Base-by-base conservation (phyloP, 164 flowering plant genomes). In the Stephania cephalantha region DNA sequence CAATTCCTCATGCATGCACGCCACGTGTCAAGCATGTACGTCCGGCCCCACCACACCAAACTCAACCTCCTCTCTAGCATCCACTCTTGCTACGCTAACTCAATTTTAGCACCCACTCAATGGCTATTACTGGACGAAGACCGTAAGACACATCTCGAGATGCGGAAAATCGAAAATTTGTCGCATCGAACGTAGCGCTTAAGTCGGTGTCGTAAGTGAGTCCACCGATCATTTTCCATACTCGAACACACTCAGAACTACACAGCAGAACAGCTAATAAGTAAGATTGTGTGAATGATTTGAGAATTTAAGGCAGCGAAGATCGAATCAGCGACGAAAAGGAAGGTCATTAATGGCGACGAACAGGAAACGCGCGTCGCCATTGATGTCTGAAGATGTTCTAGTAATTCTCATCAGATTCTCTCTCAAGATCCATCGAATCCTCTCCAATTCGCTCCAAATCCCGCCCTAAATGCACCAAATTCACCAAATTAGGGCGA, bases 341-440 rank as follows among this genome's bases (percentile, higher is more conserved):
- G 15, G 35, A 68, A n/a, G 25, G 13, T 18, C 25, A 61, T 46
- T 76, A 70, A 76, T 76, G 78, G 70, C 73, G 63, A 31, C 35
- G 72, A 46, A 8, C 25, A 55, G 30, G 29, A 75, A 75, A 75
- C 78, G 78, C 58, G 44, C 73, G 73, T 70, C 25, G 55, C 73
- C 18, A 30, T 31, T 71, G 44, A 77, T 72, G 22, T 50, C 73
- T 65, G 65, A 68, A 15, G 9, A 35, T 65, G 42, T 35, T 35
- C 42, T 35, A 2, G 42, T 35, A 2, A 35, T 35, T 35, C 42
- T 35, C 42, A 25, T 9, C 6, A 29, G 10, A 11, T 46, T 35
- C 46, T 66, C 71, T 46, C 71, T 58, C 18, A 9, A 35, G 11
- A 29, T 46, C 9, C 20, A 74, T 66, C 22, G 46, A 44, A 50